phyloP scores from a whole-genome alignment of 108 stramenopile species.

The Aurantiochytrium sp. region DNA sequence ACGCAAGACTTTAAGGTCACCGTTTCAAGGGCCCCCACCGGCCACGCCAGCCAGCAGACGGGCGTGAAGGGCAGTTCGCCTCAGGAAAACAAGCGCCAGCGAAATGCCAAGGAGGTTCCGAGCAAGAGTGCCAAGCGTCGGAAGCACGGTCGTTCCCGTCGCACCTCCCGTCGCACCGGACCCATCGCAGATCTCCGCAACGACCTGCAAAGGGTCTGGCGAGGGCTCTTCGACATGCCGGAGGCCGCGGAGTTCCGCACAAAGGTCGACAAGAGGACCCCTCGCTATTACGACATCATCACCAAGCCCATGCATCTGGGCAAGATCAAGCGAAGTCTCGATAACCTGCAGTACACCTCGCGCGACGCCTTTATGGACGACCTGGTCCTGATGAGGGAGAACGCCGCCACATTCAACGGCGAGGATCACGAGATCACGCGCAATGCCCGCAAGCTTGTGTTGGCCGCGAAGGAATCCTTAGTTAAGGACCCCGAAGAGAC shows the following conservation, averaged over 20 bases:
- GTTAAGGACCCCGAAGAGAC: background rate
- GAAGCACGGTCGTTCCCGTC: background rate
- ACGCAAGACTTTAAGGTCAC: background rate
- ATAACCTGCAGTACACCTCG: background rate
- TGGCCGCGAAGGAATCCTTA: background rate
- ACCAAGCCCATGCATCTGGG: constrained; percentile 6
- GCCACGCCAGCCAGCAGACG: no score
- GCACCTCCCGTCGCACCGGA: background rate
- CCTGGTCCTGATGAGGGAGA: background rate
- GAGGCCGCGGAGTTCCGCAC: background rate
- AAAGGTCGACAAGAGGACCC: background rate
- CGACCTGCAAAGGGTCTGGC: background rate
- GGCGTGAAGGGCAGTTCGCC: no score
- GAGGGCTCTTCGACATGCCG: background rate
- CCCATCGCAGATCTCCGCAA: background rate
- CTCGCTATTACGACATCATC: background rate
- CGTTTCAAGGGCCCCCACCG: no score
- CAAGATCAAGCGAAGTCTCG: background rate
- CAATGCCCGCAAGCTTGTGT: background rate
- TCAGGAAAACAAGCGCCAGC: no score
- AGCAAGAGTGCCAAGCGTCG: background rate
- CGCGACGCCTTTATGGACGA: background rate
- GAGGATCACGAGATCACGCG: background rate
- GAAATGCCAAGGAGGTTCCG: no score
- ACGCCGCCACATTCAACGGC: background rate